Evolutionary conservation across 163 green algal genomes (phyloP).

Genomic region (Coccomyxa subellipsoidea): DNA sequence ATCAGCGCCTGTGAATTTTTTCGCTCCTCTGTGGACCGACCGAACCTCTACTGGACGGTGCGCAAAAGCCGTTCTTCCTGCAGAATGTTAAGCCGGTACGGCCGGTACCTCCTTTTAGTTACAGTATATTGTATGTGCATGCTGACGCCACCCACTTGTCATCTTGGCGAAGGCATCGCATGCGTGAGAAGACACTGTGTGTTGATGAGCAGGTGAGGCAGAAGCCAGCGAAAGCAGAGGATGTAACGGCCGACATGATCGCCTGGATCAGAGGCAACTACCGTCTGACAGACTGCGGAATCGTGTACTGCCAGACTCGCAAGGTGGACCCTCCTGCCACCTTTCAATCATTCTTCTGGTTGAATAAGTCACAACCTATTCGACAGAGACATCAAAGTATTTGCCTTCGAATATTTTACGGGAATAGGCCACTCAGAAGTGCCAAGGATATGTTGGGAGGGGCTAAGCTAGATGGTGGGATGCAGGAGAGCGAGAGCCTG

Average conservation of each 20-base stretch:
- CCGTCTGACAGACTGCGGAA: constrained; percentile 41
- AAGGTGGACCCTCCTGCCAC: constrained; percentile 19
- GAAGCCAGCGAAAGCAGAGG: constrained; percentile 29
- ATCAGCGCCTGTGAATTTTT: constrained; percentile 66
- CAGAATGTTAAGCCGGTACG: background rate
- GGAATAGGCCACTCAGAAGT: no score
- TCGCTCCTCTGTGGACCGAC: constrained; percentile 52
- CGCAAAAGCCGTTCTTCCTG: background rate
- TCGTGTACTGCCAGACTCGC: constrained; percentile 73
- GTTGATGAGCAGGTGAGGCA: constrained; percentile 32
- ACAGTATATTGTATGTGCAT: no score
- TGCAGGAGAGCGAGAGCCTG: constrained; percentile 43
- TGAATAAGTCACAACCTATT: no score
- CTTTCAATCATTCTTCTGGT: no score
- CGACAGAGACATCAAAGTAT: no score
- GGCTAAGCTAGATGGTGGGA: no score
- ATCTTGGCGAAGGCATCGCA: background rate
- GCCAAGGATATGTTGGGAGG: no score
- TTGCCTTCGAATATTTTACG: no score
- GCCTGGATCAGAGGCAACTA: constrained; percentile 34
- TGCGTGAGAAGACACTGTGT: background rate
- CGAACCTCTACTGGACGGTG: constrained; percentile 70
- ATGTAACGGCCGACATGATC: constrained; percentile 14
- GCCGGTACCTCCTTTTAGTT: no score
- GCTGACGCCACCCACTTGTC: background rate